Conservation (phyloP, 2,329 filamentous ascomycete species). For the Fusarium acutatum region DNA sequence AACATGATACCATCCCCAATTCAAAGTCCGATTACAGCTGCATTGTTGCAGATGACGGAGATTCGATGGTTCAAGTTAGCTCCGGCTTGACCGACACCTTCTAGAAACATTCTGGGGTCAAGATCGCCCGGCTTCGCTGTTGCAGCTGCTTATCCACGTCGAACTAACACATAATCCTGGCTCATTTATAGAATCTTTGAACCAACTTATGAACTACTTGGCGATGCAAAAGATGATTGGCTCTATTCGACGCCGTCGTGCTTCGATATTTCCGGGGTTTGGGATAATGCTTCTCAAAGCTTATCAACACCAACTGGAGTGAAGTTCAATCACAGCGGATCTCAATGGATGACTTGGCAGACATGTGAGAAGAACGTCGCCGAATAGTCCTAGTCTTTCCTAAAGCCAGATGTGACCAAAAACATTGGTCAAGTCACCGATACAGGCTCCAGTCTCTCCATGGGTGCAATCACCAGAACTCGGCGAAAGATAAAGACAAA, state of each 20-base stretch:
- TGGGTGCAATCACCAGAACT: no score
- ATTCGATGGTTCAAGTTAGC: background rate
- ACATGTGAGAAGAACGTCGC: background rate
- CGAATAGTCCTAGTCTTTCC: accelerated
- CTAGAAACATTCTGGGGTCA: background rate
- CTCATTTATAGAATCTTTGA: background rate
- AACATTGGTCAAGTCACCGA: background rate
- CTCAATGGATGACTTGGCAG: background rate
- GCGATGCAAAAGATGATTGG: background rate
- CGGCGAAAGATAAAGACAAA: no score
- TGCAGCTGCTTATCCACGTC: background rate
- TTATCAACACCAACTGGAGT: background rate
- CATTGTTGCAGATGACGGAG: background rate
- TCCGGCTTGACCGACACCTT: background rate
- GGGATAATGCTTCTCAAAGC: background rate
- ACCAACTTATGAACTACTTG: no score
- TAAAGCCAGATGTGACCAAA: background rate
- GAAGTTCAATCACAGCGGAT: background rate
- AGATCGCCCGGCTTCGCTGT: background rate
- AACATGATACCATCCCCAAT: background rate
- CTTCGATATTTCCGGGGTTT: background rate
- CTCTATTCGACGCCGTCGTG: accelerated
- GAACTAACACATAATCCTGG: background rate
- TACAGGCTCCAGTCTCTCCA: background rate
- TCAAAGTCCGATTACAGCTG: background rate